A percentile compares a stretch with the other conserved stretches of the same genome.
Evolutionary conservation across 2,329 filamentous ascomycete species (phyloP).

Genomic region (Aspergillus hortae): DNA sequence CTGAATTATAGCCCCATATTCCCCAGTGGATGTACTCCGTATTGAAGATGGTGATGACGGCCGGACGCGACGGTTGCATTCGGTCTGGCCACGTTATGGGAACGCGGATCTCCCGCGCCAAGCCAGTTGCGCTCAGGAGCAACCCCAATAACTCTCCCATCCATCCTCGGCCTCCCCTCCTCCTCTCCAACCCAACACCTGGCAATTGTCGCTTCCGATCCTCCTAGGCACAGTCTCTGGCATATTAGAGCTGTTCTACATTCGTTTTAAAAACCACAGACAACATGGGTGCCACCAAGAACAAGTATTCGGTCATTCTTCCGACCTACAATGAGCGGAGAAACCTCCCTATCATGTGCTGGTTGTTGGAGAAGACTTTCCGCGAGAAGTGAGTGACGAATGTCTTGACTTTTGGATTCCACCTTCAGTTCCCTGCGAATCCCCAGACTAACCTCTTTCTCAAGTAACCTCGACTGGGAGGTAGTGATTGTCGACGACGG

Average conservation of each 20-base stretch:
- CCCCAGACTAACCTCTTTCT: neutral
- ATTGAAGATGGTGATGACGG: neutral
- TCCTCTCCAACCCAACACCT: neutral
- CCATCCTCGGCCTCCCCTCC: neutral
- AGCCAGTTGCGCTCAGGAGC: conserved; percentile 8
- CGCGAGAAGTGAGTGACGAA: conserved; percentile 66
- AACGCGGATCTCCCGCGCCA: conserved; percentile 11
- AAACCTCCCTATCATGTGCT: conserved; percentile 93
- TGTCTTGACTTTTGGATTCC: neutral
- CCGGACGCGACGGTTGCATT: neutral
- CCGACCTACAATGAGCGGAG: conserved; percentile 98
- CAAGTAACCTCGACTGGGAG: conserved; percentile 90
- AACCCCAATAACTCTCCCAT: neutral
- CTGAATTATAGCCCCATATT: neutral
- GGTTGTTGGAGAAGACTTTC: conserved; percentile 90
- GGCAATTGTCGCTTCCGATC: neutral
- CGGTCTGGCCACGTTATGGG: neutral
- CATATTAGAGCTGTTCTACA: neutral
- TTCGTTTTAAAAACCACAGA: neutral
- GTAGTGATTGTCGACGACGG: conserved; percentile 97
- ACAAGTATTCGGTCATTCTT: conserved; percentile 96
- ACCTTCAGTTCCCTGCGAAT: neutral
- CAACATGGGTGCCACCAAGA: conserved; percentile 42
- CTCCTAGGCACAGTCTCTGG: neutral
- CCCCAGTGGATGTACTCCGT: neutral